Evolutionary conservation across 1,284 basidiomycete species (phyloP), one percentile per base, ranked within the genome.

Genomic region (Termitomyces sp.): DNA sequence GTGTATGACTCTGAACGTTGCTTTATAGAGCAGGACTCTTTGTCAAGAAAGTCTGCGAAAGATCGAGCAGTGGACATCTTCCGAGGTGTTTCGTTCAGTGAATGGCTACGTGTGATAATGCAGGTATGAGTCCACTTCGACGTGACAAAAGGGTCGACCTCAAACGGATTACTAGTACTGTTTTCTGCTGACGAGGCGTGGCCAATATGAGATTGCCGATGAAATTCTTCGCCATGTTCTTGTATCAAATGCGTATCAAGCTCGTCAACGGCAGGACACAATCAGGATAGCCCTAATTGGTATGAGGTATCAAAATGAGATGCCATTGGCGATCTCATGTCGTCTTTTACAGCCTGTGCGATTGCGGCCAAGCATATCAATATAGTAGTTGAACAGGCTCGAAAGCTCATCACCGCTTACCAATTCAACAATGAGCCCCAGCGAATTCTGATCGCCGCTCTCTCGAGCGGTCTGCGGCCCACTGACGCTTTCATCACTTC

Each of bases 31-130:
- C 76, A 77, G 12, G 81, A 81, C 52, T 75, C 62, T 40, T 62
- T 75, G 40, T 60, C 69, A 7, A 69, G 67, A 47, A 73, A 65
- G 56, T 61, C 57, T 51, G 62, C 71, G 71, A 65, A 69, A 71
- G 57, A 67, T 43, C 59, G 72, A 55, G 78, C 73, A 44, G 77
- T 84, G 0, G 74, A 82, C 49, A 72, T 80, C 1, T 98, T 96
- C 68, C 84, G 94, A 5, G 89, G 90, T 0, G 77, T 97, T n/a
- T 77, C 77, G 1, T 90, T 94, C 61, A 86, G 90, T 55, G 85
- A 91, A 50, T 98, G 96, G 96, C 69, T 96, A 48, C 75, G 78
- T 3, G 67, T 98, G 19, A 86, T 94, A 62, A 84, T 96, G 75
- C 88, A 94, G 76, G 94, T 92, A 51, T 57, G 76, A 59, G 24